Conservation (phyloP, 2,329 filamentous ascomycete species). For the Leptographium wingfieldii region DNA sequence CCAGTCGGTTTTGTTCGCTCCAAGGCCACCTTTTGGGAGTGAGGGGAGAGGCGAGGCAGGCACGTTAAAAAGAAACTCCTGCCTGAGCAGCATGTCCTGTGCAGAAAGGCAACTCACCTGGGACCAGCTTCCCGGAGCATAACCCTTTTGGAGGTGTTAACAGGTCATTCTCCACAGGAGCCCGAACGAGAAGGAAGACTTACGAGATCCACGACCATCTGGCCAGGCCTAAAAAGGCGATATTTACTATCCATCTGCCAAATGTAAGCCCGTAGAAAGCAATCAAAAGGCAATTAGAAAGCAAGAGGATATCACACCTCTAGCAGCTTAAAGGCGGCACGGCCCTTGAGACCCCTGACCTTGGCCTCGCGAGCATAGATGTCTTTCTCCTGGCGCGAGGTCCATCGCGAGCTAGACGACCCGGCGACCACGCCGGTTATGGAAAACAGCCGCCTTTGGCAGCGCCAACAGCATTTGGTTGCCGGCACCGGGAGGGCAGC, state of each 20-base stretch:
- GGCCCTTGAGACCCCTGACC: conserved; percentile 70
- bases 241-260: conserved; percentile 69
- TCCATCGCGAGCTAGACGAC: conserved; percentile 67
- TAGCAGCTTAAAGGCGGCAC: conserved; percentile 85
- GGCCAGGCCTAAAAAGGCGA: conserved; percentile 62
- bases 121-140: conserved; percentile 63
- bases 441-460: background rate
- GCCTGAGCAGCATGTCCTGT: background rate
- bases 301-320: conserved; percentile 42
- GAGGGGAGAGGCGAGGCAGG: background rate
- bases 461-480: background rate
- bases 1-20: conserved; percentile 65
- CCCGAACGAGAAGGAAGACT: conserved; percentile 15
- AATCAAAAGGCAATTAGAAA: background rate
- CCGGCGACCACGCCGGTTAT: background rate
- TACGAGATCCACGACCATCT: conserved; percentile 85
- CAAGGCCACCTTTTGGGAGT: conserved; percentile 53
- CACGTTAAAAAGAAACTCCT: background rate
- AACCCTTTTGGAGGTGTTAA: conserved; percentile 40
- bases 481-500: background rate
- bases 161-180: background rate
- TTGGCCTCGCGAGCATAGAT: conserved; percentile 61
- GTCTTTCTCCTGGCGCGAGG: conserved; percentile 64
- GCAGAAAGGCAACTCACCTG: conserved; percentile 29
- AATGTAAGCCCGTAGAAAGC: background rate